Evolutionary conservation across 495 filamentous ascomycete species (phyloP), one percentile per base, ranked within the genome.

Genomic region (Hamigera avellanea): DNA sequence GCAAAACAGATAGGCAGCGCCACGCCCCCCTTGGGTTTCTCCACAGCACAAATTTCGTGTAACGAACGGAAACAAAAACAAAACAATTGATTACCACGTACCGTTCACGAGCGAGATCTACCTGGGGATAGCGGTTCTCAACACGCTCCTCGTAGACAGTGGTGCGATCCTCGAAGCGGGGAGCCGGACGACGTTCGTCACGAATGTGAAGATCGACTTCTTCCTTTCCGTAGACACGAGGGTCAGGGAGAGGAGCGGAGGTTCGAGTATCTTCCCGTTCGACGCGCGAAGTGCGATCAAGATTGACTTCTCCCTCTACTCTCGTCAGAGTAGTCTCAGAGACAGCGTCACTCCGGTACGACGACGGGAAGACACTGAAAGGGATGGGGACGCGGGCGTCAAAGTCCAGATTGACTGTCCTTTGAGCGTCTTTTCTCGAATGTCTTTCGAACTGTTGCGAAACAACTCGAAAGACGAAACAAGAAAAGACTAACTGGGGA

Each of bases 401-500:
- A 86, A 93, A 95, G 81, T 95, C 89, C 88, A 96, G 89, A 70
- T 89, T 96, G 86, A 69, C 89, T 76, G 79, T 76, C 73, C 79
- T 77, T 64, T 59, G 69, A 75, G 75, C 76, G 79, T 76, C 75
- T 77, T 73, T 86, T 85, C 86, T 87, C 78, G 80, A 77, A 85
- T 78, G 78, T 82, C 85, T 89, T 82, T 80, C 84, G 85, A 85
- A 75, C 67, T 70, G 70, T 75, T 69, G 53, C 48, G 47, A 54
- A 69, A 73, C 73, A 75, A 75, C 69, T 67, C 76, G 85, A 83
- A 89, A 86, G 86, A 79, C 79, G 77, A 83, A 78, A 86, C 80
- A 86, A 88, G 84, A 89, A 88, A 83, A 84, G 62, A 69, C 65
- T 67, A 49, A 56, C 52, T 42, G 36, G 49, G 53, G 53, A 49